phyloP scores from a whole-genome alignment of 164 flowering plant genomes.

The Magnolia officinalis region DNA sequence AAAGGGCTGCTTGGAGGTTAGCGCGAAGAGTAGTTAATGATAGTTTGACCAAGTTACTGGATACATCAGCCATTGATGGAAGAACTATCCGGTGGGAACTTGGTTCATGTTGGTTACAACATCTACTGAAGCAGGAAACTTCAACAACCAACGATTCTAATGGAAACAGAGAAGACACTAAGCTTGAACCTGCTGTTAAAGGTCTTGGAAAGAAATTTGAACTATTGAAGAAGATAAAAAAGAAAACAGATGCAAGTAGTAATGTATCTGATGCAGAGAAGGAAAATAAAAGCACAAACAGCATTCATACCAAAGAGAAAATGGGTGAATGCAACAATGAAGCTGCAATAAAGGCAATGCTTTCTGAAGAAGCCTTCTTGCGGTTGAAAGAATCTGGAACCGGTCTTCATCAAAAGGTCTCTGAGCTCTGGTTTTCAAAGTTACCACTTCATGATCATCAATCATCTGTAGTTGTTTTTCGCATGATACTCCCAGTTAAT shows the following conservation, averaged over 20 bases:
- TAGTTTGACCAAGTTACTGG: conserved; percentile 52
- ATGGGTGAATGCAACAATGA: conserved; percentile 29
- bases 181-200: conserved; percentile 48
- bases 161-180: conserved; percentile 19
- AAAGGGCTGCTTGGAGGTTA: conserved; percentile 34
- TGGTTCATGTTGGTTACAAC: conserved; percentile 86
- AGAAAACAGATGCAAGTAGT: conserved; percentile 22
- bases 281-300: conserved; percentile 15
- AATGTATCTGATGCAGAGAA: conserved; percentile 26
- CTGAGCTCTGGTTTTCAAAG: background rate
- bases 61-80: conserved; percentile 19
- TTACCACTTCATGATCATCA: background rate
- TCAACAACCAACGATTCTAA: conserved; percentile 28
- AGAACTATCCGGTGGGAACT: conserved; percentile 84
- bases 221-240: conserved; percentile 68
- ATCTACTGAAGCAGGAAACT: conserved; percentile 71
- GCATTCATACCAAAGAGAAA: conserved; percentile 15
- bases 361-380: conserved; percentile 63
- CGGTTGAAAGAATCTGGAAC: conserved; percentile 74
- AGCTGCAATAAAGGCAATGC: conserved; percentile 37
- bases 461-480: background rate
- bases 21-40: conserved; percentile 47
- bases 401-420: conserved; percentile 82
- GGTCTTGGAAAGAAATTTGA: conserved; percentile 89
- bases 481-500: background rate